A percentile compares a stretch with the other conserved stretches of the same genome.
phyloP scores from a whole-genome alignment of 192 early-diverging fungal species.

The Backusella circina region DNA sequence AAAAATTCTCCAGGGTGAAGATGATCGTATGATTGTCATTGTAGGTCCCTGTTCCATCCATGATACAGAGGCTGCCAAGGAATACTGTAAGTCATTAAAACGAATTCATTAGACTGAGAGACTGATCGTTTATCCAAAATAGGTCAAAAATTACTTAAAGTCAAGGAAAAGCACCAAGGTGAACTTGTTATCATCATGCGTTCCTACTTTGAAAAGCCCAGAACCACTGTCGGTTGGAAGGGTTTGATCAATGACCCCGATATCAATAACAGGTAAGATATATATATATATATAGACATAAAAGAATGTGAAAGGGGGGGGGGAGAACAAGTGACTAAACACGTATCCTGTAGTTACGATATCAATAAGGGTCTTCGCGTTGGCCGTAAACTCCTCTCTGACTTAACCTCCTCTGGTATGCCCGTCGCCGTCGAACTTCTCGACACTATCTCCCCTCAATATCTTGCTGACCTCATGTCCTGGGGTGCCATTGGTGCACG shows the following conservation, averaged over 20 bases:
- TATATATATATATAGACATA: too few species aligned
- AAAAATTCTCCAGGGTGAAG: conserved; percentile 71
- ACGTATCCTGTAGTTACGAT: conserved; percentile 57
- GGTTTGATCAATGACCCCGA: conserved; percentile 82
- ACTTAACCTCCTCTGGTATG: conserved; percentile 79
- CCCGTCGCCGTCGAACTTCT: conserved; percentile 88
- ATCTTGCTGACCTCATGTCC: conserved; percentile 86
- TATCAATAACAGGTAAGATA: conserved; percentile 52
- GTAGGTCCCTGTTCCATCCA: conserved; percentile 98
- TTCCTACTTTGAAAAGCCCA: conserved; percentile 97
- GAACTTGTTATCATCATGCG: conserved; percentile 93
- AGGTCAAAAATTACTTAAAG: conserved; percentile 25
- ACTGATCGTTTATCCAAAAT: background rate
- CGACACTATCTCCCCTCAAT: conserved; percentile 96
- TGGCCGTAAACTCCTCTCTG: conserved; percentile 74
- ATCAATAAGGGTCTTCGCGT: conserved; percentile 96
- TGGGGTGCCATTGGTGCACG: conserved; percentile 98
- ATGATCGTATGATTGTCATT: conserved; percentile 87
- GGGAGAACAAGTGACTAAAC: background rate
- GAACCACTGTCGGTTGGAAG: conserved; percentile 93
- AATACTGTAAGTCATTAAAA: conserved; percentile 62
- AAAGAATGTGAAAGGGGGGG: too few species aligned
- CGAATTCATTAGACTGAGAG: background rate
- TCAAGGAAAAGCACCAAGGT: conserved; percentile 62
- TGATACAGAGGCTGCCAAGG: conserved; percentile 79